These are phyloP conservation scores for Scleroderma citrinum DNA, from an alignment of 768 basidiomycete genomes.

Conservation along the genomic window DNA sequence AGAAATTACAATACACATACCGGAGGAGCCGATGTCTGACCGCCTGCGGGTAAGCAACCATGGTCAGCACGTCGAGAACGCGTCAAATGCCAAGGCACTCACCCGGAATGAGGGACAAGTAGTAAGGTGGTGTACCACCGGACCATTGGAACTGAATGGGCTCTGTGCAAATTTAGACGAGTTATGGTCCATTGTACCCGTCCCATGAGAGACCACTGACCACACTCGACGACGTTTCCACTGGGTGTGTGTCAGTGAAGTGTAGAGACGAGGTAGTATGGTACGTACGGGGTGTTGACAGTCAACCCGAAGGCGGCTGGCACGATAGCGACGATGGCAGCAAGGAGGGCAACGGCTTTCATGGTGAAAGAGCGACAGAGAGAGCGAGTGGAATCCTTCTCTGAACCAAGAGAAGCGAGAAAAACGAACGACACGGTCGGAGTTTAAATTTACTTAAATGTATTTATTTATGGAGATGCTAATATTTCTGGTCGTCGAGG, in stretches of 20 bases:
- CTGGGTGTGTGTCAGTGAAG: slow-evolving; percentile 22
- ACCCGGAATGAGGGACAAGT: slow-evolving; percentile 58
- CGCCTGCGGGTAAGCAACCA: slow-evolving; percentile 33
- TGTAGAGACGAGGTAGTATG: slow-evolving; percentile 3
- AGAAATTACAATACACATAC: slow-evolving; percentile 30
- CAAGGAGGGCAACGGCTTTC: slow-evolving; percentile 29
- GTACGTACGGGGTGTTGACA: slow-evolving; percentile 66
- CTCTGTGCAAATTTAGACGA: slow-evolving; percentile 33
- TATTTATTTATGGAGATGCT: too few species aligned
- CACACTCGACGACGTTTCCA: slow-evolving; percentile 39
- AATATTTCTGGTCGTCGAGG: too few species aligned
- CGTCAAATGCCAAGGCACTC: slow-evolving; percentile 7
- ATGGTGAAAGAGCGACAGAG: slow-evolving; percentile 26
- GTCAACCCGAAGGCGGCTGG: slow-evolving; percentile 41
- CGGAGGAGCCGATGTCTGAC: slow-evolving; percentile 44
- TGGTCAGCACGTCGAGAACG: background rate
- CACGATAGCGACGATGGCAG: slow-evolving; percentile 24
- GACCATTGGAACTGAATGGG: slow-evolving; percentile 52
- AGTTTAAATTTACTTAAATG: too few species aligned
- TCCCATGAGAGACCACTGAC: slow-evolving; percentile 30
- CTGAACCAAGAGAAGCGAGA: background rate
- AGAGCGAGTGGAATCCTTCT: slow-evolving; percentile 9
- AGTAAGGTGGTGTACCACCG: slow-evolving; percentile 52
- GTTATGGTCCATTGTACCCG: background rate
- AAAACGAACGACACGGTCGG: slow-evolving; percentile 4